Base-by-base conservation (phyloP, 2,329 filamentous ascomycete species). In the Scleromitrula shiraiana region DNA sequence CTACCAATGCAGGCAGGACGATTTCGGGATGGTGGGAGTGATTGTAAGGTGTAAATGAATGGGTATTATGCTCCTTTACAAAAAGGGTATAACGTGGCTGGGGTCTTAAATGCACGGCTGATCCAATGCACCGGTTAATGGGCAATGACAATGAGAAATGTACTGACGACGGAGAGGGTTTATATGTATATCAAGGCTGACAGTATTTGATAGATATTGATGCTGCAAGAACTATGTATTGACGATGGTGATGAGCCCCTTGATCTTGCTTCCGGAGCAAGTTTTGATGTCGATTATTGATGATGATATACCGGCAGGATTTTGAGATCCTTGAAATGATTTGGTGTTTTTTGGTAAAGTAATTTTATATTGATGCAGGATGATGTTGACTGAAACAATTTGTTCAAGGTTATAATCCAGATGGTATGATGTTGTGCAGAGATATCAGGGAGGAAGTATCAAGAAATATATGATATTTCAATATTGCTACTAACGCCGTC, bases 81-180 rank as follows among this genome's bases (percentile, higher is more conserved):
- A 35, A 46, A 46, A 45, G 35, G 41, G 47, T 40, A 46, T 36
- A 50, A 26, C 40, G 52, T 54, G 50, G 38, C 45, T 47, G 41
- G 30, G 41, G 17, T 44, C 40, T 42, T 27, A 10, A 45, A 39
- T 46, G 29, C 49, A 52, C 47, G 50, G 47, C 50, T 50, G 46
- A 46, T 43, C 50, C 52, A 50, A 48, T 40, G 37, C 39, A 15
- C 41, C 41, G 52, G 50, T 48, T 50, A 52, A 50, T 52, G 37
- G n/a, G 12, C 23, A 48, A 29, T 22, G 26, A 36, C 7, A 29
- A 36, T 23, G 15, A 35, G 17, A 17, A 36, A 36, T 17, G 38
- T 48, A 48, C 38, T 48, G 30, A 48, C 45, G 39, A 42, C 3
- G 29, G 29, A 30, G 12, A 15, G 6, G 15, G 8, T 26, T 23